A percentile compares a stretch with the other conserved stretches of the same genome.
phyloP scores from a whole-genome alignment of 2,329 filamentous ascomycete species.

The Nemania sp. region DNA sequence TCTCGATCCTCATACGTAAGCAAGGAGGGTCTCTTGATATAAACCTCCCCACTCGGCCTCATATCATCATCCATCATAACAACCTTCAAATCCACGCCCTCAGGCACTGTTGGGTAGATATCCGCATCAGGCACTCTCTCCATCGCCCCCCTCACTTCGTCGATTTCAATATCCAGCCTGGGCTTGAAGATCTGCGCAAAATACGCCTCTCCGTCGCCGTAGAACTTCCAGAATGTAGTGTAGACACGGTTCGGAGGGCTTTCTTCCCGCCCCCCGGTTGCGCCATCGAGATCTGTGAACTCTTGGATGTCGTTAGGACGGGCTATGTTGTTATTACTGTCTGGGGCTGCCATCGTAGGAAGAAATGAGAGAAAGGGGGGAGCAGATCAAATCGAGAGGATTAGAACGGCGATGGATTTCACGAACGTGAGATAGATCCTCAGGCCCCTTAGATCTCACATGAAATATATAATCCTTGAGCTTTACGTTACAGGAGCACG shows the following conservation, averaged over 20 bases:
- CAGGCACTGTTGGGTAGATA: slow-evolving; percentile 26
- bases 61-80: too few species aligned
- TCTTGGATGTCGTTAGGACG: slow-evolving; percentile 25
- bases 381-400: too few species aligned
- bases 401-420: too few species aligned
- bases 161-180: slow-evolving; percentile 19
- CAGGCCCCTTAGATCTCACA: too few species aligned
- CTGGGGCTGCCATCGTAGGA: slow-evolving; percentile 14
- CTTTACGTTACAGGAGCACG: too few species aligned
- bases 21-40: slow-evolving; percentile 26
- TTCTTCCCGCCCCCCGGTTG: slow-evolving; percentile 8
- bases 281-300: slow-evolving; percentile 22
- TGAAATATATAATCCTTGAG: too few species aligned
- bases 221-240: slow-evolving; percentile 28
- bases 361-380: background rate
- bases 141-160: slow-evolving; percentile 22
- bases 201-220: slow-evolving; percentile 22
- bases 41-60: slow-evolving; percentile 17
- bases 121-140: slow-evolving; percentile 23
- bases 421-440: too few species aligned
- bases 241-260: slow-evolving; percentile 9
- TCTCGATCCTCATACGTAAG: slow-evolving; percentile 17
- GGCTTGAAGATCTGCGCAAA: slow-evolving; percentile 24
- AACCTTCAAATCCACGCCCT: too few species aligned
- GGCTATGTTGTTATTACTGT: background rate